Evolutionary conservation across 2,329 filamentous ascomycete species (phyloP).

Genomic region (Colletotrichum filicis): DNA sequence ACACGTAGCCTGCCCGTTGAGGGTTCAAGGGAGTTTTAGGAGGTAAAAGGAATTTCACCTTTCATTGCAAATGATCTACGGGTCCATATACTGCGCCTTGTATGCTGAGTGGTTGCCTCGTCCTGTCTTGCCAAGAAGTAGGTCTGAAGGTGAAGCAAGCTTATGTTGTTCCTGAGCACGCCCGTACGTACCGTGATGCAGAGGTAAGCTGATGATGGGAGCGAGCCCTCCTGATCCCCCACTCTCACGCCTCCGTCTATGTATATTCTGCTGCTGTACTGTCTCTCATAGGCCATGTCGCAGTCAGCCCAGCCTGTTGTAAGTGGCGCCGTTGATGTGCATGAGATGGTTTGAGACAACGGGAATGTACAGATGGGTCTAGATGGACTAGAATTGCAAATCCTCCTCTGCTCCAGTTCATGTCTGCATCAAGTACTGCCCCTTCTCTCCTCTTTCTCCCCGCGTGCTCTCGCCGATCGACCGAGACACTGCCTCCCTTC

Average conservation of each 20-base stretch:
- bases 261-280: neutral
- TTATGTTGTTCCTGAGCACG: neutral
- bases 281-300: neutral
- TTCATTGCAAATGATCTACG: neutral
- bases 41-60: neutral
- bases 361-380: neutral
- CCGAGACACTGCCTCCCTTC: neutral
- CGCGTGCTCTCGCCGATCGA: neutral
- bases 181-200: neutral
- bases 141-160: neutral
- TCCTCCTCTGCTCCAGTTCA: neutral
- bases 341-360: slow-evolving; percentile 11
- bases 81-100: neutral
- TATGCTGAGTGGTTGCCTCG: neutral
- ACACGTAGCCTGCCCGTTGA: neutral
- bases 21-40: neutral
- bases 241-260: neutral
- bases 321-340: slow-evolving; percentile 7
- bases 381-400: slow-evolving; percentile 2
- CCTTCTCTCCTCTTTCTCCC: neutral
- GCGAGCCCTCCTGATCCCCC: neutral
- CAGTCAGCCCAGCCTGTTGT: slow-evolving; percentile 6
- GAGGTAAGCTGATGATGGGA: neutral
- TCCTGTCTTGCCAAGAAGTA: neutral
- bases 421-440: neutral